Base-by-base conservation (phyloP, 2,329 filamentous ascomycete species). In the Hirsutella thompsonii region DNA sequence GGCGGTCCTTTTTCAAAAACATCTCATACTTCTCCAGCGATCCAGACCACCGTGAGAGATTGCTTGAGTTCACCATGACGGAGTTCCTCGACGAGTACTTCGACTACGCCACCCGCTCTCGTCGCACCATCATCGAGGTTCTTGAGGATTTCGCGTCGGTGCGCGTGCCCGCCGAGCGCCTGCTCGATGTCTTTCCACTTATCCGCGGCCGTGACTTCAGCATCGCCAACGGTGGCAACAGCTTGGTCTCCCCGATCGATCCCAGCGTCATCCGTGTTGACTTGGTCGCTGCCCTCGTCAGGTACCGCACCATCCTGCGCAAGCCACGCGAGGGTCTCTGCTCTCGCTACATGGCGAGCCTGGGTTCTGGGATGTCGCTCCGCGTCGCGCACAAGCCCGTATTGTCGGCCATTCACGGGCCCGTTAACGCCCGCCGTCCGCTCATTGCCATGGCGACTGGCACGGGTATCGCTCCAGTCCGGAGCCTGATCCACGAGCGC, bases 141-240 rank as follows among this genome's bases (percentile, higher is more conserved):
- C 72, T 98, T 21, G 80, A 90, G 42, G 92, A 98, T 51, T 98
- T 98, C 52, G 74, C 83, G 34, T 81, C 76, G 0, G 82, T 96
- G 41, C 81, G 80, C 46, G 77, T 98, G 2, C 89, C 92, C 0
- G 84, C 80, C 62, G 68, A 81, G 42, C 76, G 81, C 38, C 70
- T 81, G 2, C 70, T 84, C 9, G 77, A 81, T 41, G 69, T 89
- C 14, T 80, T 98, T 41, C 92, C 92, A 0, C 53, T 80, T 3
- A 81, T 96, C 37, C 79, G 87, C n/a, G 83, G 81, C n/a, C 75
- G 92, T 5, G 84, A 94, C 51, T 98, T 94, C 57, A 95, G 89
- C 59, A 89, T 96, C 45, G 86, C 87, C 28, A 92, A 83, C 47
- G 81, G 83, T 6, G 80, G 79, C 5, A 45, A 46, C 2, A 52